phyloP scores from a whole-genome alignment of 805 yeast species.

The Cephaloascus fragrans region DNA sequence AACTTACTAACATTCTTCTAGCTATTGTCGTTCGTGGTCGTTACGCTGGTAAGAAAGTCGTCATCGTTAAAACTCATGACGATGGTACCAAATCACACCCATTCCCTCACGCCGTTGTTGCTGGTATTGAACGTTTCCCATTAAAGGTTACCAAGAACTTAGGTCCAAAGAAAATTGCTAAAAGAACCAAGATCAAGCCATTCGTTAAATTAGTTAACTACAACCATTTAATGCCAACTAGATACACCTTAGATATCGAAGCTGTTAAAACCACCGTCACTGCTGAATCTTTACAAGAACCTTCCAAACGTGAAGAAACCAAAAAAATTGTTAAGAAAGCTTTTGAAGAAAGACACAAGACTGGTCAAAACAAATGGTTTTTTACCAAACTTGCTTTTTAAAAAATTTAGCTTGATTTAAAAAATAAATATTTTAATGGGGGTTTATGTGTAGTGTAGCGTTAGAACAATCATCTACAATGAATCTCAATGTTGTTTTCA shows the following conservation, averaged over 20 bases:
- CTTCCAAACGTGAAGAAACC: conserved; percentile 97
- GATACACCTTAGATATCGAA: conserved; percentile 97
- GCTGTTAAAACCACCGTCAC: conserved; percentile 85
- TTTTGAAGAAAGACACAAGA: conserved; percentile 98
- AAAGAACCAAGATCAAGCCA: conserved; percentile 98
- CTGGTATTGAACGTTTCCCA: conserved; percentile 98
- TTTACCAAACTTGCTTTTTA: conserved; percentile 95
- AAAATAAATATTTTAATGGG: conserved; percentile 5
- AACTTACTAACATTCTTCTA: conserved; percentile 28
- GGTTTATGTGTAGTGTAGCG: background rate
- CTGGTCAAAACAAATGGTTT: conserved; percentile 99
- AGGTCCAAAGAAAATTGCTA: conserved; percentile 93
- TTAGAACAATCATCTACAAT: too few species aligned
- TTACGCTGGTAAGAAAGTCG: conserved; percentile 99
- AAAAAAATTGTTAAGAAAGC: conserved; percentile 98
- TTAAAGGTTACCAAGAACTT: conserved; percentile 89
- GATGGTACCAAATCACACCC: conserved; percentile 98
- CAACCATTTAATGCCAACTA: conserved; percentile 99
- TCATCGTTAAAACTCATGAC: conserved; percentile 95
- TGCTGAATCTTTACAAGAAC: conserved; percentile 92
- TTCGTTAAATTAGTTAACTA: conserved; percentile 98
- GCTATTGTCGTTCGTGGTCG: conserved; percentile 99
- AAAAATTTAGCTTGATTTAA: conserved; percentile 14
- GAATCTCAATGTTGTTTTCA: too few species aligned
- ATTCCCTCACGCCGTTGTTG: conserved; percentile 98